Conservation (phyloP, 805 yeast species). For the Metschnikowia baotianmanensis region DNA sequence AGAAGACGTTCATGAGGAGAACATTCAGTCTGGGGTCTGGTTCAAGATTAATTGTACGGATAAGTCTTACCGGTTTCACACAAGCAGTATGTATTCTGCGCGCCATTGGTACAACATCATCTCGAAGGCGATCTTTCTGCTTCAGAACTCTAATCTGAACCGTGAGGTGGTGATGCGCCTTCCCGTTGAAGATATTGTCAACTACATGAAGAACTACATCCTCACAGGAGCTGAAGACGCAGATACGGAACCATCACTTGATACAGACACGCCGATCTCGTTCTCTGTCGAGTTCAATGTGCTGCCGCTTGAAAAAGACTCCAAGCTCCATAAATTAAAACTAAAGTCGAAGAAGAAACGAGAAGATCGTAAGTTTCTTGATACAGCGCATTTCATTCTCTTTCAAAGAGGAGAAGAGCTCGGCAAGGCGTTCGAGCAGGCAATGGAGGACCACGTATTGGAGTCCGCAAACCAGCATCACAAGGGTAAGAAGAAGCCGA, state of each 20-base stretch:
- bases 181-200: conserved; percentile 67
- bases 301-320: conserved; percentile 1
- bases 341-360: conserved; percentile 4
- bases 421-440: conserved; percentile 36
- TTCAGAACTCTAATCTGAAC: conserved; percentile 61
- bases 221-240: conserved; percentile 30
- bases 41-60: conserved; percentile 59
- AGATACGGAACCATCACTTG: conserved; percentile 17
- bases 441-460: conserved; percentile 15
- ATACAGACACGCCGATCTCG: conserved; percentile 25
- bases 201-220: conserved; percentile 54
- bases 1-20: conserved; percentile 26
- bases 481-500: conserved; percentile 3
- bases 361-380: conserved; percentile 1
- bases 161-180: conserved; percentile 75
- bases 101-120: conserved; percentile 75
- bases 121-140: conserved; percentile 68
- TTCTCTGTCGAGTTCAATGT: conserved; percentile 55
- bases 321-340: conserved; percentile 9
- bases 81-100: conserved; percentile 73
- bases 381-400: conserved; percentile 56
- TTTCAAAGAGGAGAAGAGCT: conserved; percentile 50
- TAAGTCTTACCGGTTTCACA: conserved; percentile 60
- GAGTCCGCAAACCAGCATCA: conserved; percentile 2
- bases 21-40: conserved; percentile 39